These are phyloP conservation scores for Conticribra guillardii DNA, from an alignment of 108 stramenopile genomes.

Conservation along the genomic window DNA sequence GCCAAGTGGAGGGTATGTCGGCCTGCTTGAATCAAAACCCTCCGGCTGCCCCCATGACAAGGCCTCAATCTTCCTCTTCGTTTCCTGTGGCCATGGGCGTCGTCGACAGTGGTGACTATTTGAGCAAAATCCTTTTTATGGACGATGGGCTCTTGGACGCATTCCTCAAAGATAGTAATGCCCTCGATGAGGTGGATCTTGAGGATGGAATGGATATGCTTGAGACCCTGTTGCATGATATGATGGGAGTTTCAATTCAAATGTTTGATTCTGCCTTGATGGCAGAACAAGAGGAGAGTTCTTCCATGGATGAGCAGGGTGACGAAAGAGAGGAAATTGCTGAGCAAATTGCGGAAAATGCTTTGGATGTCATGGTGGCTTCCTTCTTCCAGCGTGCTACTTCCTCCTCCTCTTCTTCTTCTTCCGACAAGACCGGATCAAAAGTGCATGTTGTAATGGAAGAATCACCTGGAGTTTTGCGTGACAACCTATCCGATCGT, in stretches of 20 bases:
- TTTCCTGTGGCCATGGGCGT: too few relatives aligned
- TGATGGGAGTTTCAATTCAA: slow-evolving; percentile 10
- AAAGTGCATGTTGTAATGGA: not conserved
- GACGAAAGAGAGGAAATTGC: slow-evolving; percentile 1
- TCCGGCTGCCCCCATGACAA: not conserved
- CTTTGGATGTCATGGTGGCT: slow-evolving; percentile 30
- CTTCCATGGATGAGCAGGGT: slow-evolving; percentile 1
- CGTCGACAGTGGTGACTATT: too few relatives aligned
- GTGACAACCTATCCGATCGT: slow-evolving; percentile 1
- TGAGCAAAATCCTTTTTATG: too few relatives aligned
- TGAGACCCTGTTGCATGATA: slow-evolving; percentile 15
- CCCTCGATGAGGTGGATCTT: not conserved
- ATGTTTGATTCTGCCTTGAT: slow-evolving; percentile 17
- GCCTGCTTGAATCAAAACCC: not conserved
- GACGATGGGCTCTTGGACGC: not conserved
- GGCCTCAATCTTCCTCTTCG: not conserved
- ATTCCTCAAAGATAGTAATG: not conserved
- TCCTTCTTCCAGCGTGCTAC: slow-evolving; percentile 1
- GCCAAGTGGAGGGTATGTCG: slow-evolving; percentile 1
- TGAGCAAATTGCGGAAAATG: slow-evolving; percentile 22
- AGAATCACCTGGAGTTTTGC: not conserved
- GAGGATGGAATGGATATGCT: not conserved
- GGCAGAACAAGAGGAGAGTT: not conserved
- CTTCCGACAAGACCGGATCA: not conserved
- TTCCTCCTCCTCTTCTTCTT: not conserved